Percentiles rank a stretch among this genome's conserved stretches.
phyloP scores from a whole-genome alignment of 352 stramenopile species.

The Halophytophthora polymorphica region DNA sequence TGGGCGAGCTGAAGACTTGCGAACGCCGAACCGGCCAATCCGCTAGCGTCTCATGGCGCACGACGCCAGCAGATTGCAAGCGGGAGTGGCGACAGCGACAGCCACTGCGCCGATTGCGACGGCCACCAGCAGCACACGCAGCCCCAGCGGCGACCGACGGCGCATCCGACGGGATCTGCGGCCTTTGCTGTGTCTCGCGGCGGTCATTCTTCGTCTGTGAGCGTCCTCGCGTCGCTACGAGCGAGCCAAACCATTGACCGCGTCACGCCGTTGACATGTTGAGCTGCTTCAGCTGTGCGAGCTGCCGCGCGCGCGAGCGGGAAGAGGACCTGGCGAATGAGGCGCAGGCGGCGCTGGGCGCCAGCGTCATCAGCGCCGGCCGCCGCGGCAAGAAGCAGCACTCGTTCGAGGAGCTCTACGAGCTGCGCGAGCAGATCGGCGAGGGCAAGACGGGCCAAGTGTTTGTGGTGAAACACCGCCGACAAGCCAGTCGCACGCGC shows the following conservation, averaged over 20 bases:
- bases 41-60: too few relatives aligned
- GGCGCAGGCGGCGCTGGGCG: constrained; percentile 4
- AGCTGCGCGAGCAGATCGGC: constrained; percentile 63
- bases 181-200: too few relatives aligned
- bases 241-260: not conserved
- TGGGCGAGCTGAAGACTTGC: too few relatives aligned
- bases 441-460: constrained; percentile 79
- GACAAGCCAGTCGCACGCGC: constrained; percentile 19
- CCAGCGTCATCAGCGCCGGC: constrained; percentile 6
- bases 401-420: constrained; percentile 63
- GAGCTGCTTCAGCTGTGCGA: constrained; percentile 33
- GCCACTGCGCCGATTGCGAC: too few relatives aligned
- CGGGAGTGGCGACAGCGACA: too few relatives aligned
- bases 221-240: too few relatives aligned
- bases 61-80: too few relatives aligned
- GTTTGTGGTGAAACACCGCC: constrained; percentile 42
- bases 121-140: too few relatives aligned
- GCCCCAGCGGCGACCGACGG: too few relatives aligned
- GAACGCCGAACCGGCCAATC: not conserved
- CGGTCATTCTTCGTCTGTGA: too few relatives aligned
- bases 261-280: constrained; percentile 16
- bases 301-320: not conserved
- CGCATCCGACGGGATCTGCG: too few relatives aligned
- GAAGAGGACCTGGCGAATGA: constrained; percentile 4
- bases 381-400: constrained; percentile 21